A percentile compares a stretch with the other conserved stretches of the same genome.
These are phyloP conservation scores for Nemania abortiva DNA, from an alignment of 2,329 filamentous ascomycete species.

Conservation along the genomic window DNA sequence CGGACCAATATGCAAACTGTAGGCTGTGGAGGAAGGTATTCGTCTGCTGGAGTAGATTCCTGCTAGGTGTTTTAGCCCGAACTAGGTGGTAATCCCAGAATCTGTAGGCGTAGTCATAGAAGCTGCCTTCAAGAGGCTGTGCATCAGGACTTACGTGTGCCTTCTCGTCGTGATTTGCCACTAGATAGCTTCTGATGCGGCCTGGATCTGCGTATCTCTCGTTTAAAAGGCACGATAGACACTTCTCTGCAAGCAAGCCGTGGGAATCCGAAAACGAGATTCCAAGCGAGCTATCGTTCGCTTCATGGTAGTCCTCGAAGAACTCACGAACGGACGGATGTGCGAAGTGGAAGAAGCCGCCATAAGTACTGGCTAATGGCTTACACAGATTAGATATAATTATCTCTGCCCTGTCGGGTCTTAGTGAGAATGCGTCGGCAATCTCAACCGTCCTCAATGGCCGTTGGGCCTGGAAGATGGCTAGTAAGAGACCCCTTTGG, in stretches of 20 bases:
- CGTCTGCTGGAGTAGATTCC: not conserved
- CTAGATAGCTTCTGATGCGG: slow-evolving; percentile 3
- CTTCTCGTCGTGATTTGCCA: slow-evolving; percentile 5
- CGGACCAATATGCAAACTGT: slow-evolving; percentile 11
- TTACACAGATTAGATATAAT: slow-evolving; percentile 7
- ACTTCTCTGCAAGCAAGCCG: slow-evolving; percentile 1
- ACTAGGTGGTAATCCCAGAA: slow-evolving; percentile 13
- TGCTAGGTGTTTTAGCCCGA: not conserved
- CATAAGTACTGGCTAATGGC: not conserved
- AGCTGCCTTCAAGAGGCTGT: not conserved
- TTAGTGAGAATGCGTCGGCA: not conserved
- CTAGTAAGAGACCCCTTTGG: not conserved
- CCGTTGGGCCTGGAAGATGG: slow-evolving; percentile 4
- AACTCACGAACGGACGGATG: slow-evolving; percentile 9
- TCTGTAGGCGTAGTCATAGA: slow-evolving; percentile 8
- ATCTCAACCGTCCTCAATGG: slow-evolving; percentile 5
- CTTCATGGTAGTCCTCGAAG: not conserved
- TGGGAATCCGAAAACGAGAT: slow-evolving; percentile 7
- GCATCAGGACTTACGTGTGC: not conserved
- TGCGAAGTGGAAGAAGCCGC: not conserved
- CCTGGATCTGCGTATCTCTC: slow-evolving; percentile 1
- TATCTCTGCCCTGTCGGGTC: not conserved
- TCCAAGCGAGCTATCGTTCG: slow-evolving; percentile 1
- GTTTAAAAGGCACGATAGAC: slow-evolving; percentile 5
- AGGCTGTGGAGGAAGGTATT: not conserved